Evolutionary conservation across 805 yeast species (phyloP).

Genomic region (Naumovozyma castellii): DNA sequence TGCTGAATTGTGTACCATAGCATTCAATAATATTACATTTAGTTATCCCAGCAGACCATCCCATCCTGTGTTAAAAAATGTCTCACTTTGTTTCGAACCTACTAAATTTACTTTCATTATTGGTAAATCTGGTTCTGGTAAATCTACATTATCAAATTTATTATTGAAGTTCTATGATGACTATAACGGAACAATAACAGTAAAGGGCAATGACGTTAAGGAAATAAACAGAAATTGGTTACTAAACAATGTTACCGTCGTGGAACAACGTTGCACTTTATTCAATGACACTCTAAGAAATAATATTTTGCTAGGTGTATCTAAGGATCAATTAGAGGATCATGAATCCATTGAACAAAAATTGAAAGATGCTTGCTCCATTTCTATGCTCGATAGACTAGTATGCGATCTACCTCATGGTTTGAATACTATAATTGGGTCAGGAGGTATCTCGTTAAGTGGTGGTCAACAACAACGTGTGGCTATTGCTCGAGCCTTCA

Average conservation of each 20-base stretch:
- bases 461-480: conserved; percentile 90
- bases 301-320: conserved; percentile 51
- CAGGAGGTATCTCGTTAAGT: conserved; percentile 45
- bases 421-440: conserved; percentile 41
- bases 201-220: conserved; percentile 45
- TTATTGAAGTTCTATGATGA: conserved; percentile 50
- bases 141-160: conserved; percentile 67
- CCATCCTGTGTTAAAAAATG: conserved; percentile 37
- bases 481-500: conserved; percentile 72
- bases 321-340: conserved; percentile 10
- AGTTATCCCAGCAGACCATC: conserved; percentile 51
- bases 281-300: conserved; percentile 55
- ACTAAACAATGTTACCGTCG: conserved; percentile 52
- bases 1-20: conserved; percentile 25
- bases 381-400: conserved; percentile 45
- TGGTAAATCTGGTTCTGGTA: conserved; percentile 90
- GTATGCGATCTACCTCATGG: conserved; percentile 45
- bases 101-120: conserved; percentile 52
- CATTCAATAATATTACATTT: conserved; percentile 49
- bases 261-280: conserved; percentile 61
- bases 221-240: conserved; percentile 43
- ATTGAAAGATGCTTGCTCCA: conserved; percentile 38
- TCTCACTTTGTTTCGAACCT: conserved; percentile 38
- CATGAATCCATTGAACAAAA: conserved; percentile 13
- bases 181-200: conserved; percentile 43